phyloP scores from a whole-genome alignment of 192 early-diverging fungal genomes.

The Coemansia sp. region DNA sequence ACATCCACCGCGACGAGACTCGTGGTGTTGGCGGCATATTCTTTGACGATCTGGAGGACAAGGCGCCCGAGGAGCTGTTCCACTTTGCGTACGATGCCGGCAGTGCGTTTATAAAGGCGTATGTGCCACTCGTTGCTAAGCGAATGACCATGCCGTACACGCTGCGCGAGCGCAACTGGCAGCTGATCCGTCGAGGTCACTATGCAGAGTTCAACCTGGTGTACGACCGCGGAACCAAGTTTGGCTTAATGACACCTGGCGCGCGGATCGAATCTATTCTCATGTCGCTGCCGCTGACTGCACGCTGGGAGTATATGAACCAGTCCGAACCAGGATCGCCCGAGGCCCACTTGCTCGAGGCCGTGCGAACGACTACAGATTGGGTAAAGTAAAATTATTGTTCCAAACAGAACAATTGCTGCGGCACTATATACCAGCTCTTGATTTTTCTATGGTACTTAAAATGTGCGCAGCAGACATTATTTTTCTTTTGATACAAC shows the following conservation, averaged over 20 bases:
- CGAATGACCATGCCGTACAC: conserved; percentile 80
- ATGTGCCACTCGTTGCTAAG: conserved; percentile 81
- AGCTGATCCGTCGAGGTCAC: conserved; percentile 89
- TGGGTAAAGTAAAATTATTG: conserved; percentile 60
- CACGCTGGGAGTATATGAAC: conserved; percentile 94
- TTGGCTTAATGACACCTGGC: conserved; percentile 93
- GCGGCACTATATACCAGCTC: too few species aligned
- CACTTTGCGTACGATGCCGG: conserved; percentile 80
- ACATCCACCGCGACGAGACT: conserved; percentile 80
- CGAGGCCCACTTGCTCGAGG: conserved; percentile 74
- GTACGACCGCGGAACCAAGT: conserved; percentile 97
- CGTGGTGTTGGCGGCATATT: conserved; percentile 98
- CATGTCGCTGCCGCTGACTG: conserved; percentile 89
- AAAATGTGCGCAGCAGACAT: too few species aligned
- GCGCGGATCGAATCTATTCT: conserved; percentile 94
- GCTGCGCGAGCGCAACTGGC: conserved; percentile 81
- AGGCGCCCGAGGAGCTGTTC: conserved; percentile 72
- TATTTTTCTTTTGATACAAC: neutral
- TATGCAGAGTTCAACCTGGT: conserved; percentile 99
- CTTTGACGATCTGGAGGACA: conserved; percentile 91
- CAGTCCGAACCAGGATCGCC: conserved; percentile 61
- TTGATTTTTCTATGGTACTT: too few species aligned
- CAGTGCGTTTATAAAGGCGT: conserved; percentile 75
- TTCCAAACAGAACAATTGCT: too few species aligned
- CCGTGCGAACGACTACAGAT: conserved; percentile 72